Evolutionary conservation across 345 rosid genomes (phyloP).

Genomic region (Populus davidiana): DNA sequence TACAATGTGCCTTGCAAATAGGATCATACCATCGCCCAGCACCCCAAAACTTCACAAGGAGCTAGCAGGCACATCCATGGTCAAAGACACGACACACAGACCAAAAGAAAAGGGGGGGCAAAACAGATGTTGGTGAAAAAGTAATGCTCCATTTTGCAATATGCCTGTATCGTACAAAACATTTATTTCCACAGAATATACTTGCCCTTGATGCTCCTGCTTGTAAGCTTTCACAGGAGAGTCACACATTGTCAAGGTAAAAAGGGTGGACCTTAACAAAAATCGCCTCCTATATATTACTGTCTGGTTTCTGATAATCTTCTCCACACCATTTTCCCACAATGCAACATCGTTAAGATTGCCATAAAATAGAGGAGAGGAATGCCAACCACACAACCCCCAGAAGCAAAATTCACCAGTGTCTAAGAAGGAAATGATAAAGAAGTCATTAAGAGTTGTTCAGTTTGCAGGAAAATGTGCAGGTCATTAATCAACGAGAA

Average conservation of each 20-base stretch:
- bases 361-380: conserved; percentile 76
- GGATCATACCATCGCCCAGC: not conserved
- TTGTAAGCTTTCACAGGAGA: not conserved
- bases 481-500: not conserved
- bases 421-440: conserved; percentile 45
- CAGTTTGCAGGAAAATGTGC: not conserved
- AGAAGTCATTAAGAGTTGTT: conserved; percentile 5
- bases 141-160: not conserved
- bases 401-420: conserved; percentile 72
- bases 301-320: conserved; percentile 54
- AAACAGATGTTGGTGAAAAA: not conserved
- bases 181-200: not conserved
- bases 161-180: not conserved
- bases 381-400: conserved; percentile 72
- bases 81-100: not conserved
- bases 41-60: not conserved
- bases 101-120: not conserved
- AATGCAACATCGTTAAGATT: conserved; percentile 59
- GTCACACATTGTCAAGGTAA: not conserved
- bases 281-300: not conserved
- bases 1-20: not conserved
- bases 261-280: not conserved
- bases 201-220: not conserved
- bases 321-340: conserved; percentile 77
- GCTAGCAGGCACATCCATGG: too few species aligned